A percentile compares a stretch with the other conserved stretches of the same genome.
phyloP scores from a whole-genome alignment of 2,329 filamentous ascomycete species.

The Fusarium drepaniforme region DNA sequence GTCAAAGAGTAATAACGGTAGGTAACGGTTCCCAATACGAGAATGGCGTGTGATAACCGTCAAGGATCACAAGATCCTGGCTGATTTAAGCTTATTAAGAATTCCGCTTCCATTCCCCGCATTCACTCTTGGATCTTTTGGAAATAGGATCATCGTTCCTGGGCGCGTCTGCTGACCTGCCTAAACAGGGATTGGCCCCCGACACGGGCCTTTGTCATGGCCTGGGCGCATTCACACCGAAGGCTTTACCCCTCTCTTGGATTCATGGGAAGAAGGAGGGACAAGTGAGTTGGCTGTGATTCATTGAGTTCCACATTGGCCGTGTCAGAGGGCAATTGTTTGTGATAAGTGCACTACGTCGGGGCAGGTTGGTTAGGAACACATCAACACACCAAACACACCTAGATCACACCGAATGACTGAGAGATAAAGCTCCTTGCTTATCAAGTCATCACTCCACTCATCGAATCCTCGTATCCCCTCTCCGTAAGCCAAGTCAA shows the following conservation, averaged over 20 bases:
- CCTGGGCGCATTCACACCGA: background rate
- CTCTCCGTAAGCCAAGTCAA: background rate
- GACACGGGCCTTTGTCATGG: background rate
- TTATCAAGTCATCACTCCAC: background rate
- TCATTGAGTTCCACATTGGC: background rate
- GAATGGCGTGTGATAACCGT: background rate
- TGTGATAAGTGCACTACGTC: background rate
- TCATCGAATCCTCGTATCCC: background rate
- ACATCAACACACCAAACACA: background rate
- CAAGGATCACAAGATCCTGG: background rate
- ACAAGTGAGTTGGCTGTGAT: background rate
- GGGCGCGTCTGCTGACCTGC: slow-evolving; percentile 4
- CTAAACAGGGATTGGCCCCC: background rate
- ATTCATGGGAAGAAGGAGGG: background rate
- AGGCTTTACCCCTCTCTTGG: slow-evolving; percentile 3
- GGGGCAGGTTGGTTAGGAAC: background rate
- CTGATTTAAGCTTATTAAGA: background rate
- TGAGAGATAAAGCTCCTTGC: background rate
- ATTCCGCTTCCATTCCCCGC: background rate
- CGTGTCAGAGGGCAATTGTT: background rate
- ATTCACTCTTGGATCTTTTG: background rate
- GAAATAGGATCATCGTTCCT: background rate
- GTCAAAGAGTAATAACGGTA: background rate
- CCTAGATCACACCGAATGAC: background rate
- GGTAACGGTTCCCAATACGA: background rate